Conservation (phyloP, 2,329 filamentous ascomycete species). For the Amylocarpus encephaloides region DNA sequence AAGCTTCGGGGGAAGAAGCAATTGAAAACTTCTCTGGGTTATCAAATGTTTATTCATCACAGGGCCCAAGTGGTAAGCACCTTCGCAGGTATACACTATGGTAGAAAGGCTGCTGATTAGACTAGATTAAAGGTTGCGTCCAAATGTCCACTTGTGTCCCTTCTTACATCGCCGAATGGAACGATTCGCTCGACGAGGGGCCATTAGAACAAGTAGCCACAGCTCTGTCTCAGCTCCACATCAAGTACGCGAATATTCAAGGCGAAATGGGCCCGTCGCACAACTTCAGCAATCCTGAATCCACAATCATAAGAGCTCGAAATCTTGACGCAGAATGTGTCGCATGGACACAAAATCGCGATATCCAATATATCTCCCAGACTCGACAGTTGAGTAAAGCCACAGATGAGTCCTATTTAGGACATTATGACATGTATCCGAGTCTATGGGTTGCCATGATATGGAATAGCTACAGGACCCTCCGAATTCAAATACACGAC, state of each 20-base stretch:
- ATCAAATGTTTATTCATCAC: constrained; percentile 49
- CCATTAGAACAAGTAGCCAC: constrained; percentile 32
- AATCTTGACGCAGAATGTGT: constrained; percentile 19
- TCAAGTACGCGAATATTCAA: constrained; percentile 22
- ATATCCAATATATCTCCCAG: constrained; percentile 15
- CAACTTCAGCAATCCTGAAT: constrained; percentile 21
- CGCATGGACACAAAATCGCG: constrained; percentile 14
- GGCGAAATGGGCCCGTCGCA: constrained; percentile 20
- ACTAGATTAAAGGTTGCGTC: constrained; percentile 42
- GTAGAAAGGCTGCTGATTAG: constrained; percentile 33
- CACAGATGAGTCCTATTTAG: constrained; percentile 22
- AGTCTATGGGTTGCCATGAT: constrained; percentile 22
- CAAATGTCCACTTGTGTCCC: constrained; percentile 45
- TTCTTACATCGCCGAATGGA: constrained; percentile 39
- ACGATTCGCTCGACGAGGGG: constrained; percentile 14
- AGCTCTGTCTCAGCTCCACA: constrained; percentile 34
- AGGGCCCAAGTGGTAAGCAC: constrained; percentile 28
- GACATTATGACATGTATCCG: constrained; percentile 25
- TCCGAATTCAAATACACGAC: constrained; percentile 25
- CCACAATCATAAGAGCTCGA: constrained; percentile 12
- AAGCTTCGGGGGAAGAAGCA: constrained; percentile 42
- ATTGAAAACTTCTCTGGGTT: constrained; percentile 41
- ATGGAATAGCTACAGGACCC: constrained; percentile 26
- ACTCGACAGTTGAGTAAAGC: constrained; percentile 13
- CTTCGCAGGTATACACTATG: not conserved